Evolutionary conservation across 2,329 filamentous ascomycete species (phyloP), one percentile per base, ranked within the genome.

Genomic region (Colletotrichum sp.): DNA sequence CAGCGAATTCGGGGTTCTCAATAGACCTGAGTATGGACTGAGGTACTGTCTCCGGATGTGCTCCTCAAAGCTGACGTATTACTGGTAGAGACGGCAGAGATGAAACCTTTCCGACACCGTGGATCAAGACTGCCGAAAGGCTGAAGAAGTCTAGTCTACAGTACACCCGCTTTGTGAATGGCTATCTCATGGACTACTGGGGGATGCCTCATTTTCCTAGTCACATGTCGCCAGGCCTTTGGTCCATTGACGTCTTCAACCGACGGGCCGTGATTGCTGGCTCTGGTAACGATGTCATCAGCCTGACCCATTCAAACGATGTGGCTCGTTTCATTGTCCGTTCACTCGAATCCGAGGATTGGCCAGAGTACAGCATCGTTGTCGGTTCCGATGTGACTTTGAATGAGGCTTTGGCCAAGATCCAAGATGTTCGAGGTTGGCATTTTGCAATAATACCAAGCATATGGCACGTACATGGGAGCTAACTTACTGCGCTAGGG

Each of bases 231-330:
- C 84, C 83, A 4, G 82, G 82, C 65, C 80, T 83, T 2, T 84
- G 87, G n/a, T 83, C 85, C 6, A 75, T 90, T 24, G 87, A 90
- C 78, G 83, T 90, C 12, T 68, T 78, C 5, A 83, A 83, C 71
- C 84, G 86, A 12, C 80, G 80, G 6, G 89, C 89, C 2, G 87
- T 85, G 9, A 86, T 90, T 26, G 89, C 90, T 0, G 89, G 88
- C 0, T 82, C 85, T 26, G 90, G 90, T 0, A 82, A 87, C 21
- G 83, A 81, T 14, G 79, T 79, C 5, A 82, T 88, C n/a, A 80
- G 83, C 7, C 86, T 90, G 79, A 90, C 88, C 0, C 87, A 90
- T 77, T 88, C 85, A 2, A 81, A 81, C 4, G 89, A 91, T 78
- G 81, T 91, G 39, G 89, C 85, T 3, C 83, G 79, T 32, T 90